A percentile compares a stretch with the other conserved stretches of the same genome.
phyloP scores from a whole-genome alignment of 2,329 filamentous ascomycete genomes.

The Proliferodiscus dingleyae region DNA sequence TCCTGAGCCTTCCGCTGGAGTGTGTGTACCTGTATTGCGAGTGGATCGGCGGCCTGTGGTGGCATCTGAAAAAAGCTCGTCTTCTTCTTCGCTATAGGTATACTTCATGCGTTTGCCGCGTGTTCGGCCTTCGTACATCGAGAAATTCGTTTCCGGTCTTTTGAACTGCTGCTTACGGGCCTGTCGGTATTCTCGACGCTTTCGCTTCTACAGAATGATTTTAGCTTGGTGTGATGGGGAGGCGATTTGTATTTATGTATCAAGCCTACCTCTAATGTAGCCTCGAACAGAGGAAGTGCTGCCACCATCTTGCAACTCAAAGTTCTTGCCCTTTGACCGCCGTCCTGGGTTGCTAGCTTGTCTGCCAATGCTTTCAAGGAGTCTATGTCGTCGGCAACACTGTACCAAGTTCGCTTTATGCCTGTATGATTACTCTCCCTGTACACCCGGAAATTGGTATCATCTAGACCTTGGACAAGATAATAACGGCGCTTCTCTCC shows the following conservation, averaged over 20 bases:
- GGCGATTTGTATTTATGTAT: not conserved
- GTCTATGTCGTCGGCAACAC: conserved; percentile 83
- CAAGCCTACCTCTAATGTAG: conserved; percentile 74
- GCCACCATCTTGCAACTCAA: conserved; percentile 72
- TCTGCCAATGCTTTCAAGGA: conserved; percentile 72
- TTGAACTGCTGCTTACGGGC: conserved; percentile 71
- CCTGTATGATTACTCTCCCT: conserved; percentile 82
- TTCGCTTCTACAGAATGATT: conserved; percentile 66
- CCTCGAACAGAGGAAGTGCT: conserved; percentile 86
- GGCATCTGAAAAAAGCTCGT: conserved; percentile 59
- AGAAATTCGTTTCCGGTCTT: conserved; percentile 83
- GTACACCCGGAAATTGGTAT: conserved; percentile 91
- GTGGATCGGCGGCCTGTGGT: conserved; percentile 59
- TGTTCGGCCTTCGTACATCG: conserved; percentile 91
- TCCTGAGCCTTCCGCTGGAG: conserved; percentile 62
- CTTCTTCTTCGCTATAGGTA: conserved; percentile 88
- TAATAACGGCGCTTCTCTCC: conserved; percentile 91
- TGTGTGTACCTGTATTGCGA: conserved; percentile 69
- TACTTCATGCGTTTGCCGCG: conserved; percentile 95
- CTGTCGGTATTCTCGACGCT: conserved; percentile 84
- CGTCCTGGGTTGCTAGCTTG: conserved; percentile 72
- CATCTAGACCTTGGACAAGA: conserved; percentile 87
- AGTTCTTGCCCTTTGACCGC: conserved; percentile 72
- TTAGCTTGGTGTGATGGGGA: conserved; percentile 6
- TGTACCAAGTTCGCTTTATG: conserved; percentile 81